These are phyloP conservation scores for Cutaneotrichosporon sp. DNA, from an alignment of 1,284 basidiomycete species.

Conservation along the genomic window DNA sequence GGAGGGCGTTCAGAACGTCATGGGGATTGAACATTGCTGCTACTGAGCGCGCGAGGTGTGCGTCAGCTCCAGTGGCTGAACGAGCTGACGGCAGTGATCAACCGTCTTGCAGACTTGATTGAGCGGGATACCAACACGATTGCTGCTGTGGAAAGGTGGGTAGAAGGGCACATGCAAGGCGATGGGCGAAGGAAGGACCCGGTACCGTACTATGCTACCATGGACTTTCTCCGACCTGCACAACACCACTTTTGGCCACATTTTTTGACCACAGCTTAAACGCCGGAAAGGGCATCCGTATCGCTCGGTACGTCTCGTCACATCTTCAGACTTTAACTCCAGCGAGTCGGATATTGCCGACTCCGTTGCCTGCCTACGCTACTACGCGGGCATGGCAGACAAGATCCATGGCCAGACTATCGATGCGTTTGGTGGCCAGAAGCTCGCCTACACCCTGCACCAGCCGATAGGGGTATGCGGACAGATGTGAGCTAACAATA, in stretches of 20 bases:
- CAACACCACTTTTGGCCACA: no score
- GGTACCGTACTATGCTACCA: no score
- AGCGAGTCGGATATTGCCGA: constrained; percentile 83
- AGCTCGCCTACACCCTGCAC: constrained; percentile 79
- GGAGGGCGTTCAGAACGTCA: constrained; percentile 71
- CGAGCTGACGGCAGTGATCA: constrained; percentile 52
- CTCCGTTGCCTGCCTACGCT: constrained; percentile 71
- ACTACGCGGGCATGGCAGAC: constrained; percentile 65
- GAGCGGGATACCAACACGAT: constrained; percentile 67
- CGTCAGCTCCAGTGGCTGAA: constrained; percentile 6
- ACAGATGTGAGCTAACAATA: constrained; percentile 55
- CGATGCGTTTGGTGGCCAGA: constrained; percentile 51
- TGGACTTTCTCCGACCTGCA: no score
- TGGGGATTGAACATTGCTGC: constrained; percentile 87
- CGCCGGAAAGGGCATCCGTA: constrained; percentile 75
- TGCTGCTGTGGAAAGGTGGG: constrained; percentile 64
- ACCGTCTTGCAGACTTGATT: constrained; percentile 84
- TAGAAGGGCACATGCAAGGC: no score
- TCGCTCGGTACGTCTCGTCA: constrained; percentile 62
- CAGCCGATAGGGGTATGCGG: constrained; percentile 92
- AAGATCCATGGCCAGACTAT: constrained; percentile 57
- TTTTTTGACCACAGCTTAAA: constrained; percentile 55
- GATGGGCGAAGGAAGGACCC: no score
- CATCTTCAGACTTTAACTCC: no score
- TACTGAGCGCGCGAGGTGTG: constrained; percentile 63